Evolutionary conservation across 169 alveolate genomes (phyloP).

Genomic region (Babesia bigemina): DNA sequence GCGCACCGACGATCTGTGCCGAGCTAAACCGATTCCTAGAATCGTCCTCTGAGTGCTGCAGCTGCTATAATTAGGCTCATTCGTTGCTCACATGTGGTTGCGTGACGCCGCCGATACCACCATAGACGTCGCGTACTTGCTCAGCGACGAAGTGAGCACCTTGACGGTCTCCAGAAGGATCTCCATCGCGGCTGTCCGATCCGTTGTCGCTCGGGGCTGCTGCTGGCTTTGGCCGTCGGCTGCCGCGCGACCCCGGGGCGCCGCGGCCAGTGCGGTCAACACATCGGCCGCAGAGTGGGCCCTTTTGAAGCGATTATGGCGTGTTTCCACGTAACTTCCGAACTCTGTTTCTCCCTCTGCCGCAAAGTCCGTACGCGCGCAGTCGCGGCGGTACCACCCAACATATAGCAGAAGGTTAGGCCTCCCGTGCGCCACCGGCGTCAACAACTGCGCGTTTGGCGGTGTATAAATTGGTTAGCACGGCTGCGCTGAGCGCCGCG

Average conservation of each 20-base stretch:
- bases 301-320: not conserved
- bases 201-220: not conserved
- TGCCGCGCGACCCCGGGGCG: constrained; percentile 9
- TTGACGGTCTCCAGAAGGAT: constrained; percentile 49
- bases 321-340: not conserved
- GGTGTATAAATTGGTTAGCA: not conserved
- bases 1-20: constrained; percentile 42
- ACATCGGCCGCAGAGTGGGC: constrained; percentile 10
- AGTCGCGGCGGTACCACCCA: not conserved
- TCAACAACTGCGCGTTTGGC: not conserved
- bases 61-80: not conserved
- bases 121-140: constrained; percentile 53
- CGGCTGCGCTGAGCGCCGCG: not conserved
- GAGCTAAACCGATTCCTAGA: constrained; percentile 21
- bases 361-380: not conserved
- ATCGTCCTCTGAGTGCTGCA: constrained; percentile 33
- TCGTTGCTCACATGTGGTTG: constrained; percentile 37
- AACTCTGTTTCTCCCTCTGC: not conserved
- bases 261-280: constrained; percentile 6
- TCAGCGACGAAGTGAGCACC: constrained; percentile 41
- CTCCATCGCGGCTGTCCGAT: constrained; percentile 38
- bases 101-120: constrained; percentile 37
- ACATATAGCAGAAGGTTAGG: not conserved
- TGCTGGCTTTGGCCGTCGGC: not conserved
- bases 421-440: not conserved